phyloP scores from a whole-genome alignment of 306 rosid genomes.

The Aeschynomene evenia region DNA sequence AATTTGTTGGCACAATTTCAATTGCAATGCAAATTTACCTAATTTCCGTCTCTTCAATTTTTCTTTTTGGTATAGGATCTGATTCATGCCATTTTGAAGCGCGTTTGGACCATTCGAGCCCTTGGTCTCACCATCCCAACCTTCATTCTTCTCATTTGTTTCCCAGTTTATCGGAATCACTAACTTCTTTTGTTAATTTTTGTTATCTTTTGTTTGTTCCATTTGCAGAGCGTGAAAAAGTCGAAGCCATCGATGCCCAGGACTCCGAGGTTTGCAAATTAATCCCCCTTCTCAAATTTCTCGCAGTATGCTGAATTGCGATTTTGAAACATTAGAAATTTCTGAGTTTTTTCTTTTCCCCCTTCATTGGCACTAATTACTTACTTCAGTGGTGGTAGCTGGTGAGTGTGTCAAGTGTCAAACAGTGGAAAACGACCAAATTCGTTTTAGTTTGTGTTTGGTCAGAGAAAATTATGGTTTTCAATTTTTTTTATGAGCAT shows the following conservation, averaged over 20 bases:
- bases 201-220: neutral
- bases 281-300: neutral
- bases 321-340: neutral
- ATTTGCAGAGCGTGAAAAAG: slow-evolving; percentile 64
- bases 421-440: neutral
- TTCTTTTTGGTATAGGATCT: slow-evolving; percentile 46
- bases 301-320: neutral
- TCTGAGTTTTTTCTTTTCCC: neutral
- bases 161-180: neutral
- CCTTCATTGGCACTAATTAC: neutral
- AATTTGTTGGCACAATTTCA: neutral
- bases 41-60: neutral
- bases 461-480: too few species aligned
- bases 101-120: slow-evolving; percentile 63
- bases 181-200: neutral
- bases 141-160: neutral
- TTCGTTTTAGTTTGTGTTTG: neutral
- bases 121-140: slow-evolving; percentile 42
- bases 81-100: slow-evolving; percentile 75
- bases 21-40: neutral
- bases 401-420: neutral
- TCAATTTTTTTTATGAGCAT: too few species aligned
- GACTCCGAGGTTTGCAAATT: slow-evolving; percentile 55
- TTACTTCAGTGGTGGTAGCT: neutral
- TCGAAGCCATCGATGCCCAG: slow-evolving; percentile 42